phyloP scores from a whole-genome alignment of 495 filamentous ascomycete genomes.

The Neurospora sp. region DNA sequence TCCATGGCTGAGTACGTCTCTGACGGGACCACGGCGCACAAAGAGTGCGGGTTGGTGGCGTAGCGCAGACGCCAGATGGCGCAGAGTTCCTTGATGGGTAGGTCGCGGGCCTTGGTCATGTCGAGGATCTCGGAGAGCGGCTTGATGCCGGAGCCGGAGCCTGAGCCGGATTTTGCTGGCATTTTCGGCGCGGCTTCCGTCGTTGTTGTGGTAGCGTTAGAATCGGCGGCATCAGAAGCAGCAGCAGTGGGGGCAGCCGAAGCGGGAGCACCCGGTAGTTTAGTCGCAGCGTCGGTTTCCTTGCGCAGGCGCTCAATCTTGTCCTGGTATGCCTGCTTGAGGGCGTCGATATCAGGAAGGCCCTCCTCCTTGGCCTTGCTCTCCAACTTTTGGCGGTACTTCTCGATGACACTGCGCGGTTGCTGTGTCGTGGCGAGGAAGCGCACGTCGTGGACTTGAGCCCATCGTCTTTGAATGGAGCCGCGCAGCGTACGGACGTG shows the following conservation, averaged over 20 bases:
- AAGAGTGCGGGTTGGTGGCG: constrained; percentile 52
- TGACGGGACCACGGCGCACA: constrained; percentile 72
- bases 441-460: constrained; percentile 83
- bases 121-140: constrained; percentile 77
- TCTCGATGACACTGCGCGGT: constrained; percentile 59
- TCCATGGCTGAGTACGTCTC: constrained; percentile 60
- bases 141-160: constrained; percentile 44
- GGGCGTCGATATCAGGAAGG: constrained; percentile 56
- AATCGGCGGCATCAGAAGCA: not conserved
- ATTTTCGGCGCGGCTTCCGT: constrained; percentile 1
- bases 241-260: constrained; percentile 32
- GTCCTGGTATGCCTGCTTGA: constrained; percentile 74
- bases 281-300: constrained; percentile 30
- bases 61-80: constrained; percentile 88
- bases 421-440: constrained; percentile 57
- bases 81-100: constrained; percentile 75
- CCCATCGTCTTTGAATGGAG: constrained; percentile 66
- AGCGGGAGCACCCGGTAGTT: constrained; percentile 21
- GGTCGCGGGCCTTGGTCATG: constrained; percentile 57
- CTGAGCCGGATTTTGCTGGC: constrained; percentile 8
- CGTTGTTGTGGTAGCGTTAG: not conserved
- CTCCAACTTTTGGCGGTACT: constrained; percentile 78
- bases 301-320: constrained; percentile 60
- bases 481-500: constrained; percentile 15
- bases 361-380: constrained; percentile 77